These are phyloP conservation scores for Talaromyces sp. DNA, from an alignment of 2,329 filamentous ascomycete genomes.

Conservation along the genomic window DNA sequence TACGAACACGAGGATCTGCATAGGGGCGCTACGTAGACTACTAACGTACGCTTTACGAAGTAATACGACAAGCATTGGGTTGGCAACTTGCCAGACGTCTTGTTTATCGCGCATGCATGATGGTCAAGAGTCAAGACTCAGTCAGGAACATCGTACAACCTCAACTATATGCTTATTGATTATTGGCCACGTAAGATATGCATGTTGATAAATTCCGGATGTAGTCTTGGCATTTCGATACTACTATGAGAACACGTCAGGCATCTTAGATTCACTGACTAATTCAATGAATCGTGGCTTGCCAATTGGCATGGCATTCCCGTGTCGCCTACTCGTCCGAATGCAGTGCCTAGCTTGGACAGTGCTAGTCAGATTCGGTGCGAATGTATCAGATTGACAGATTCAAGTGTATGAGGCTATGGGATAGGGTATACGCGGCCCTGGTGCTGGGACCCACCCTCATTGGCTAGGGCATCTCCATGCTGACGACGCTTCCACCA, in stretches of 20 bases:
- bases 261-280: neutral
- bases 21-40: neutral
- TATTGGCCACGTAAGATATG: neutral
- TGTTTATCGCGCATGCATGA: neutral
- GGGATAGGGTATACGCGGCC: conserved; percentile 17
- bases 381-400: neutral
- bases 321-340: neutral
- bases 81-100: neutral
- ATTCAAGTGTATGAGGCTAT: neutral
- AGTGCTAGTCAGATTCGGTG: neutral
- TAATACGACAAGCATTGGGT: neutral
- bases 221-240: neutral
- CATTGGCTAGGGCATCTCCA: conserved; percentile 12
- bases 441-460: neutral
- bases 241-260: neutral
- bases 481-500: conserved; percentile 20
- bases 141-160: neutral
- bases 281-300: neutral
- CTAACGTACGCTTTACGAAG: neutral
- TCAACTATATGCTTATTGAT: neutral
- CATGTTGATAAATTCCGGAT: neutral
- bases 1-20: neutral
- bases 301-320: neutral
- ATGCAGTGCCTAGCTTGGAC: neutral
- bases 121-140: neutral